A percentile compares a stretch with the other conserved stretches of the same genome.
Conservation (phyloP, 208 protist species). For the Histomonas meleagridis region DNA sequence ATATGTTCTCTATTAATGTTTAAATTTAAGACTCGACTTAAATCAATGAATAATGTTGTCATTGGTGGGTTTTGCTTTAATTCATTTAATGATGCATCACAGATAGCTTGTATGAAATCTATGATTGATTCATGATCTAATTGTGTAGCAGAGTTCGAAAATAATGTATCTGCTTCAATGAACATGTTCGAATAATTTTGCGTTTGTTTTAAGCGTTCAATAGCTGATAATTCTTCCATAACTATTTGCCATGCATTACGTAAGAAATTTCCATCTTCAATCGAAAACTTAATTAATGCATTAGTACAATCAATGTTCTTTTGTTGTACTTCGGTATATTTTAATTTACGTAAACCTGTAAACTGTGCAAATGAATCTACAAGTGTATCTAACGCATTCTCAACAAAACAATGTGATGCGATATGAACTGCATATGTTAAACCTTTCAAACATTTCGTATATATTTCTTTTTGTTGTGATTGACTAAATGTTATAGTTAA, state of each 20-base stretch:
- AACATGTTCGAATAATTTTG: not conserved
- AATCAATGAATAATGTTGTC: not conserved
- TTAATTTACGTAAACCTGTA: not conserved
- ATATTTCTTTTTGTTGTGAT: not conserved
- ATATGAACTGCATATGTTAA: not conserved
- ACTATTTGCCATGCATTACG: not conserved
- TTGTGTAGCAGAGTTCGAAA: not conserved
- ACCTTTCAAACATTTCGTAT: not conserved
- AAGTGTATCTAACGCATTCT: not conserved
- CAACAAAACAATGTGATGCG: not conserved
- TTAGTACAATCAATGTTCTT: constrained; percentile 8
- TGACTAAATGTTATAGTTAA: not conserved
- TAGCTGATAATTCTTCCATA: not conserved
- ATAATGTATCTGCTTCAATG: not conserved
- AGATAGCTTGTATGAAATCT: not conserved
- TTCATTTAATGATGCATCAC: not conserved
- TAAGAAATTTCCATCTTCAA: not conserved
- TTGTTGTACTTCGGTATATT: not conserved
- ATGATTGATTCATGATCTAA: not conserved
- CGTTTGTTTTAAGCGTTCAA: not conserved
- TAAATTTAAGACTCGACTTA: not conserved
- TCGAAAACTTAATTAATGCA: not conserved
- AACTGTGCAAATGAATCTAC: not conserved
- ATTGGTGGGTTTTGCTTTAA: not conserved
- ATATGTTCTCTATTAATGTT: not conserved